phyloP scores from a whole-genome alignment of 2,329 filamentous ascomycete genomes.

The Aspergillus quadricinctus region DNA sequence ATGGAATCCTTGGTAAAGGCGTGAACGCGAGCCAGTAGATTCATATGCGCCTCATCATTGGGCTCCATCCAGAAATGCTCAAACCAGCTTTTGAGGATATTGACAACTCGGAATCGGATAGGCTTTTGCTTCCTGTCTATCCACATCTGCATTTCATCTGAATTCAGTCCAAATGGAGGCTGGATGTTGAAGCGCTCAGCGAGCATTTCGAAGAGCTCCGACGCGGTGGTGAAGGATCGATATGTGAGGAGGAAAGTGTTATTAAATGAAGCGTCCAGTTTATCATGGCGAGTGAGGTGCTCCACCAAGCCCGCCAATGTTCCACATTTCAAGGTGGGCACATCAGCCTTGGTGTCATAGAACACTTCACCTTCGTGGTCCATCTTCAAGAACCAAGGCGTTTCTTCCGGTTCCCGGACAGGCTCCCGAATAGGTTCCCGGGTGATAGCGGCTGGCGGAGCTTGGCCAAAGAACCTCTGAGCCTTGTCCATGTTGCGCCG shows the following conservation, averaged over 20 bases:
- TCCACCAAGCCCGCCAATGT: slow-evolving; percentile 86
- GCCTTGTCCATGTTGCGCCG: slow-evolving; percentile 46
- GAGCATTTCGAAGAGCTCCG: slow-evolving; percentile 87
- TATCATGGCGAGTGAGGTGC: slow-evolving; percentile 92
- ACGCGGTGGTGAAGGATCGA: slow-evolving; percentile 84
- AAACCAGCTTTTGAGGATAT: slow-evolving; percentile 97
- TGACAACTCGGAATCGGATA: slow-evolving; percentile 92
- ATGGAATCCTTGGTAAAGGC: slow-evolving; percentile 88
- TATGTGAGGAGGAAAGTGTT: slow-evolving; percentile 97
- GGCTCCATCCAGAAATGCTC: slow-evolving; percentile 99
- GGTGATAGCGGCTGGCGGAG: slow-evolving; percentile 38
- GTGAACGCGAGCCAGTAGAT: slow-evolving; percentile 83
- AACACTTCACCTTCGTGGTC: slow-evolving; percentile 86
- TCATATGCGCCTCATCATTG: slow-evolving; percentile 76
- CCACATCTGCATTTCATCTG: slow-evolving; percentile 79
- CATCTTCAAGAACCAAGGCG: slow-evolving; percentile 76
- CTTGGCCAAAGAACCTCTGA: slow-evolving; percentile 45
- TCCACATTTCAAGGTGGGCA: slow-evolving; percentile 78
- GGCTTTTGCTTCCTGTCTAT: slow-evolving; percentile 91
- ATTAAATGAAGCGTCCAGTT: slow-evolving; percentile 91
- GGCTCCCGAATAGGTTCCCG: slow-evolving; percentile 38
- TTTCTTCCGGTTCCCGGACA: slow-evolving; percentile 63
- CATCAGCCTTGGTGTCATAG: slow-evolving; percentile 77
- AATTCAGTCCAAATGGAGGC: slow-evolving; percentile 74
- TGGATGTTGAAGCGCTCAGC: slow-evolving; percentile 91